Evolutionary conservation across 345 rosid genomes (phyloP).

Genomic region (Arabis alpina): DNA sequence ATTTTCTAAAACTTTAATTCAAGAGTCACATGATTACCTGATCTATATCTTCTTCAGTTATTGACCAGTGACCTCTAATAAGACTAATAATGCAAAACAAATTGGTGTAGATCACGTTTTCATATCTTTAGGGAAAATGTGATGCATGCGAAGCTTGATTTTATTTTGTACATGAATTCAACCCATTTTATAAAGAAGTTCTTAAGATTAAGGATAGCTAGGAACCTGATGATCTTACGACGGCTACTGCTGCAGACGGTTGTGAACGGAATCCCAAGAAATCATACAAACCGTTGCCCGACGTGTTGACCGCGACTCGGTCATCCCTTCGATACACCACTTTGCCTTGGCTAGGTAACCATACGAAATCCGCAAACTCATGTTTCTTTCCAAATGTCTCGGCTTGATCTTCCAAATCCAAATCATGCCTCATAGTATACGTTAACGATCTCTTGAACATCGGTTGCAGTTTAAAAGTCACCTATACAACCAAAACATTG

Average conservation of each 20-base stretch:
- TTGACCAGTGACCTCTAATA: too few relatives aligned
- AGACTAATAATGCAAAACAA: too few relatives aligned
- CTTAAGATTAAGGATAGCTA: not conserved
- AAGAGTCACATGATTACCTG: too few relatives aligned
- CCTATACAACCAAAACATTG: constrained; percentile 29
- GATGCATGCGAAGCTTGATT: not conserved
- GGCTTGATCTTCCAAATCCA: constrained; percentile 29
- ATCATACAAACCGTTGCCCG: constrained; percentile 61
- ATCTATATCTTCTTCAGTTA: too few relatives aligned
- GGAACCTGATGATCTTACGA: constrained; percentile 55
- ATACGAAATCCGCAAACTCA: constrained; percentile 29
- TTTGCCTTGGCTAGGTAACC: constrained; percentile 36
- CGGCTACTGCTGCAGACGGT: constrained; percentile 37
- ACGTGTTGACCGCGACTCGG: constrained; percentile 47
- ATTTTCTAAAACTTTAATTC: too few relatives aligned
- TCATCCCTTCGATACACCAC: constrained; percentile 50
- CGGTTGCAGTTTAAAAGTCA: constrained; percentile 61
- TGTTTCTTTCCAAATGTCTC: constrained; percentile 22
- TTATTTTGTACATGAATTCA: not conserved
- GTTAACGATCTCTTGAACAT: constrained; percentile 69
- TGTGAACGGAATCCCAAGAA: constrained; percentile 63
- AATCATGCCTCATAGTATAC: constrained; percentile 32
- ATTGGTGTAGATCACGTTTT: not conserved
- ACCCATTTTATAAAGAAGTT: not conserved
- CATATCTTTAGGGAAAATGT: not conserved